A percentile compares a stretch with the other conserved stretches of the same genome.
Conservation (phyloP, 106 monocot genomes). For the Ottelia alismoides region DNA sequence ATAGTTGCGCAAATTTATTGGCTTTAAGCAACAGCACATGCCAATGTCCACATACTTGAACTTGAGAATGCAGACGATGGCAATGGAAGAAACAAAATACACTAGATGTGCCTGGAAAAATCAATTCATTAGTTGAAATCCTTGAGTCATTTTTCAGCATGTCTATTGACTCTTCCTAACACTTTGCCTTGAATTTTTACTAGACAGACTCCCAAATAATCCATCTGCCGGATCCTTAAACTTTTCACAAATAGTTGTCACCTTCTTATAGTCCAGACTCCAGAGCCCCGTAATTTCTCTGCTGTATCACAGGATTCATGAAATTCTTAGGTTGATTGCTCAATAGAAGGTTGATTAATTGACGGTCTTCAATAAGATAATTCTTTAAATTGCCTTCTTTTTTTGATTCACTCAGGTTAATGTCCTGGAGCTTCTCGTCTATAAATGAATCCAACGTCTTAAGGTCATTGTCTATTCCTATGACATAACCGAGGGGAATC, state of each 20-base stretch:
- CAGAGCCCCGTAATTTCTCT: constrained; percentile 46
- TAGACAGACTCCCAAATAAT: constrained; percentile 52
- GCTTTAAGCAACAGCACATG: no score
- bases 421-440: constrained; percentile 28
- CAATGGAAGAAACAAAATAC: no score
- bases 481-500: constrained; percentile 42
- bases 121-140: constrained; percentile 32
- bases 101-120: no score
- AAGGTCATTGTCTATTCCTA: constrained; percentile 58
- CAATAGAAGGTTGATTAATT: constrained; percentile 50
- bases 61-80: no score
- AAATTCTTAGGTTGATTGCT: constrained; percentile 63
- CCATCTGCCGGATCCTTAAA: constrained; percentile 65
- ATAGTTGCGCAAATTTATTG: no score
- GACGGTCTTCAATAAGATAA: constrained; percentile 50
- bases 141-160: constrained; percentile 45
- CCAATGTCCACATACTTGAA: no score
- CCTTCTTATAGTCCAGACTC: constrained; percentile 69
- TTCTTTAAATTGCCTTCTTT: constrained; percentile 43
- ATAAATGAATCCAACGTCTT: constrained; percentile 47
- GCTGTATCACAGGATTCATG: constrained; percentile 61
- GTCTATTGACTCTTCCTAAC: constrained; percentile 61
- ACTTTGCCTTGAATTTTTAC: constrained; percentile 40
- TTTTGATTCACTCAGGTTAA: constrained; percentile 22
- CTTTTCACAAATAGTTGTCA: constrained; percentile 55